These are phyloP conservation scores for Beauveria sp. DNA, from an alignment of 2,329 filamentous ascomycete species.

Conservation along the genomic window DNA sequence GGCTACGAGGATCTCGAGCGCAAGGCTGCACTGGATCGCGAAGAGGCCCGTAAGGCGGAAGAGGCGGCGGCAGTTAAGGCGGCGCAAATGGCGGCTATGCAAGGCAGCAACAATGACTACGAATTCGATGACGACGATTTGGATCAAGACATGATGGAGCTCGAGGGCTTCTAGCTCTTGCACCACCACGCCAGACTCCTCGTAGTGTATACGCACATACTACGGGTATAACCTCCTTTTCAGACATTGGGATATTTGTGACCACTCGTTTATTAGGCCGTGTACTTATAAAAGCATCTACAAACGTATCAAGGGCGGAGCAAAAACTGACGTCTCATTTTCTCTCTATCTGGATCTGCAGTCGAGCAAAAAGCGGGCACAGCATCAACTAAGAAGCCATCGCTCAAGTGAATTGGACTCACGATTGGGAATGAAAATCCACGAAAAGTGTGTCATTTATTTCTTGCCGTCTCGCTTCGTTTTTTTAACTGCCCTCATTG, in stretches of 20 bases:
- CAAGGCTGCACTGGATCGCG: conserved; percentile 66
- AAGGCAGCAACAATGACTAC: conserved; percentile 34
- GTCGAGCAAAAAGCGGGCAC: not conserved
- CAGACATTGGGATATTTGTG: not conserved
- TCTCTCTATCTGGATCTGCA: not conserved
- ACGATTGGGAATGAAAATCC: not conserved
- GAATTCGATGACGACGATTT: conserved; percentile 46
- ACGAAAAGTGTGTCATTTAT: not conserved
- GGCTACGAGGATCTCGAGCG: conserved; percentile 71
- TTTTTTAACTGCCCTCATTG: conserved; percentile 52
- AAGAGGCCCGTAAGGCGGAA: conserved; percentile 58
- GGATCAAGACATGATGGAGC: conserved; percentile 49
- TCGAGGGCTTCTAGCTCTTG: conserved; percentile 24
- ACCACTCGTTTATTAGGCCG: not conserved
- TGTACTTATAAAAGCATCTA: not conserved
- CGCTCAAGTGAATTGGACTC: not conserved
- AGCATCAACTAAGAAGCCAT: not conserved
- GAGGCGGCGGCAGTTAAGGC: conserved; percentile 27
- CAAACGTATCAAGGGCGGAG: not conserved
- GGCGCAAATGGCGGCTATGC: conserved; percentile 14
- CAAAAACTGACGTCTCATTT: not conserved
- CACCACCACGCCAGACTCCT: not conserved
- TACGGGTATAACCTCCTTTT: not conserved
- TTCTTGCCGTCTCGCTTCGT: conserved; percentile 27
- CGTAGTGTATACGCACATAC: not conserved